Base-by-base conservation (phyloP, 805 yeast genomes). In the Wickerhamomyces hampshirensis region DNA sequence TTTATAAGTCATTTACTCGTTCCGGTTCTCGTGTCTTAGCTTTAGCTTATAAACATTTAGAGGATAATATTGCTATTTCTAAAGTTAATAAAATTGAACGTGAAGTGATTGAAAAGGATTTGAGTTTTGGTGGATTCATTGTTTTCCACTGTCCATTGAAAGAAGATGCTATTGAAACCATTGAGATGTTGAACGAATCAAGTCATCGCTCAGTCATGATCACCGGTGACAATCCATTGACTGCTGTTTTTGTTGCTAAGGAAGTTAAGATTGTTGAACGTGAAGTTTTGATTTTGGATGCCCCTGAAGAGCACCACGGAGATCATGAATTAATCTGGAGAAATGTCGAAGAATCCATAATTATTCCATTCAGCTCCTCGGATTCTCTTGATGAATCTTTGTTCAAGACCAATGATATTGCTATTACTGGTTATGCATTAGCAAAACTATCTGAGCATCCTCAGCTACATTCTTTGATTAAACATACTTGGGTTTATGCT, bases 141-240 rank as follows among this genome's bases (percentile, higher is more conserved):
- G 93, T 93, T 37, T 93, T 93, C 84, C 95, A 87, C 59, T 89
- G 98, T 68, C 98, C 98, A 14, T 75, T 93, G 73, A 93, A 93
- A 62, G 73, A 71, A 26, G 98, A 93, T 65, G 98, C 98, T 26
- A 68, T 86, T 57, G 94, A 80, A 48, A 83, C 96, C 28, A 80
- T 93, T 48, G 71, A 77, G 54, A 91, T 88, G 97, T 72, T 93
- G 62, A 91, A 87, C 62, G 95, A 87, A 56, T 88, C 97, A 1
- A 78, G 91, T 37, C 98, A 93, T 61, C 87, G 98, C 58, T 85
- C 87, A 59, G 78, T 93, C 29, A 93, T 93, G 98, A 93, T 93
- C 50, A 93, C 98, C 33, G 98, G 98, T 71, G 98, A 93, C 64
- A 93, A 91, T 62, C 97, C 98, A 27, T 75, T 93, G 56, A 93